Base-by-base conservation (phyloP, 2,329 filamentous ascomycete species). In the Cladophialophora yegresii region DNA sequence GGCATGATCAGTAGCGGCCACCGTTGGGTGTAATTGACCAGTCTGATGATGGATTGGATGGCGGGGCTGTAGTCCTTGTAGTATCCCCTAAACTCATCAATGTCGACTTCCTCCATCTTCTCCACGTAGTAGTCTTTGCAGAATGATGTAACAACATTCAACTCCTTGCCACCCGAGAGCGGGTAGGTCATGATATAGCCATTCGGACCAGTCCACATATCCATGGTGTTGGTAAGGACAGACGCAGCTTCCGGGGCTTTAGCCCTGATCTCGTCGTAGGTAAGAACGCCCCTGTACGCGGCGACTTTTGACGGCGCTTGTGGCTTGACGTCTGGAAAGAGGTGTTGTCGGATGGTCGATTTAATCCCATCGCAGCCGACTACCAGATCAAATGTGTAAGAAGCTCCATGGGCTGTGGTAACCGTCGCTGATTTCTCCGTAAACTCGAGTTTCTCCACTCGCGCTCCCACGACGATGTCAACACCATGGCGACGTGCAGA, bases 171-270 rank as follows among this genome's bases (percentile, higher is more conserved):
- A 2, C 75, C 77, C n/a, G 73, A 75, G 26, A 82, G 77, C 1
- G 78, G 78, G 64, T 82, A 82, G 3, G 77, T 77, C 57, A 82
- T 81, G 68, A 80, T 78, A 61, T 80, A 79, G 1, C 72, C 70
- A 7, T 74, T 72, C 7, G 71, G 64, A 3, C 76, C 72, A 71
- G 81, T 73, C 80, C 80, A 82, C 61, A 63, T 63, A n/a, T 63
- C 30, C 20, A 80, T 78, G 60, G 81, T 78, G 66, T 81, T 79
- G 4, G 77, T 78, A 2, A 73, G 72, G 58, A 77, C 72, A n/a
- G 74, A 73, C 6, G 78, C 73, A 9, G 80, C 71, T 26, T 74
- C 71, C 9, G 77, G 73, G 51, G 75, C 72, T 45, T 72, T 69
- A 2, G 78, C 77, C 45, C 73, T 73, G 20, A 80, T 77, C 22